phyloP scores from a whole-genome alignment of 108 stramenopile genomes.

The Cylindrotheca closterium region DNA sequence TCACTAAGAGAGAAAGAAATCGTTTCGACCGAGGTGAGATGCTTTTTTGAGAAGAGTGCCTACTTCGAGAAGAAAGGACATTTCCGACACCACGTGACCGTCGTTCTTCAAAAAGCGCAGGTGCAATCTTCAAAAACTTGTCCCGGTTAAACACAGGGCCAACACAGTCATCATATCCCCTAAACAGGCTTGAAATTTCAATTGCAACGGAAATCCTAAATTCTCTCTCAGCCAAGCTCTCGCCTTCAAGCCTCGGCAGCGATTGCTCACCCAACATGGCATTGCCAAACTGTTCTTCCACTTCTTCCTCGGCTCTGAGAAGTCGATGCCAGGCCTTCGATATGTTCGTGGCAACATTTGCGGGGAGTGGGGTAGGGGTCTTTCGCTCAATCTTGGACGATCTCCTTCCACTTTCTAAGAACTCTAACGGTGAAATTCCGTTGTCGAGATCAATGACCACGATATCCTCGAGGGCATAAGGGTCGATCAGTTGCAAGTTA shows the following conservation, averaged over 20 bases:
- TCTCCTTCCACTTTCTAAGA: slow-evolving; percentile 30
- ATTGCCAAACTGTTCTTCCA: slow-evolving; percentile 54
- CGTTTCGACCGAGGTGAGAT: slow-evolving; percentile 75
- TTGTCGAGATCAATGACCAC: slow-evolving; percentile 83
- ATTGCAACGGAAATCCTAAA: slow-evolving; percentile 78
- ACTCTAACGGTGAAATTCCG: slow-evolving; percentile 54
- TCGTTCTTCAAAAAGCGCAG: slow-evolving; percentile 74
- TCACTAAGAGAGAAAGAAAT: slow-evolving; percentile 78
- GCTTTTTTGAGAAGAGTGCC: slow-evolving; percentile 18
- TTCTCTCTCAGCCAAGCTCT: slow-evolving; percentile 77
- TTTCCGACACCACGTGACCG: slow-evolving; percentile 28
- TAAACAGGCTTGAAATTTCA: slow-evolving; percentile 76
- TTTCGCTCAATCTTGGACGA: slow-evolving; percentile 37
- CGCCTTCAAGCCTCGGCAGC: slow-evolving; percentile 71
- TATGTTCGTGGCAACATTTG: slow-evolving; percentile 69
- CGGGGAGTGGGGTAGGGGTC: slow-evolving; percentile 73
- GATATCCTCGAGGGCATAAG: slow-evolving; percentile 66
- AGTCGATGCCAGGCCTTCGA: slow-evolving; percentile 73
- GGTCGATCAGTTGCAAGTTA: slow-evolving; percentile 61
- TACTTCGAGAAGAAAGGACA: slow-evolving; percentile 16
- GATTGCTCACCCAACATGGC: slow-evolving; percentile 33
- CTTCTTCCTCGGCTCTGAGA: slow-evolving; percentile 70
- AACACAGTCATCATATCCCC: slow-evolving; percentile 84
- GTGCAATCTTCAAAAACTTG: slow-evolving; percentile 76
- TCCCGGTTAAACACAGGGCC: slow-evolving; percentile 86